Evolutionary conservation across 2,329 filamentous ascomycete species (phyloP).

Genomic region (Aschersonia sp.): DNA sequence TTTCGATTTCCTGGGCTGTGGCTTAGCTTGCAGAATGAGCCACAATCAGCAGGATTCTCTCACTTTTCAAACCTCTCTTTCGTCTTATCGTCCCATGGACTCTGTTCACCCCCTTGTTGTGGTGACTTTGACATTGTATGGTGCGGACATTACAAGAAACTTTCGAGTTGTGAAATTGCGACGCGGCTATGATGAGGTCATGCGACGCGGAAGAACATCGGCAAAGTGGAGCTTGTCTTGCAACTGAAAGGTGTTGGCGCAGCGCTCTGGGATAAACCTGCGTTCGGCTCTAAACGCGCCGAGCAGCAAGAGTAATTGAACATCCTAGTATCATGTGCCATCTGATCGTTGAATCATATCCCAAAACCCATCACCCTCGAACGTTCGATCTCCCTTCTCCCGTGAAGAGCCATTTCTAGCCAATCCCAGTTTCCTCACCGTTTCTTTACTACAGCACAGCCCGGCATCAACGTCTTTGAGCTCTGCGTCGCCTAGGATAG

Average conservation of each 20-base stretch:
- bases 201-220: background rate
- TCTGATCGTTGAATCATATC: background rate
- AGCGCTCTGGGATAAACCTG: too few species aligned
- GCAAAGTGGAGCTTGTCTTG: background rate
- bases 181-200: conserved; percentile 2
- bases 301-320: too few species aligned
- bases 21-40: background rate
- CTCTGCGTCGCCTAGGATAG: conserved; percentile 53
- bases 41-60: conserved; percentile 9
- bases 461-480: conserved; percentile 59
- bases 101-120: conserved; percentile 7
- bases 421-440: conserved; percentile 31
- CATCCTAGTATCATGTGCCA: too few species aligned
- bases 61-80: conserved; percentile 52
- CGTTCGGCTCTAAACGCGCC: too few species aligned
- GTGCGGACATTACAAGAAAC: background rate
- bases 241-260: too few species aligned
- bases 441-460: conserved; percentile 57
- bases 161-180: background rate
- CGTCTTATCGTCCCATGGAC: conserved; percentile 43
- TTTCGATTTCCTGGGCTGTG: conserved; percentile 52
- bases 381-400: background rate
- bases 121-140: background rate
- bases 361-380: conserved; percentile 15
- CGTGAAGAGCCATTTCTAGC: conserved; percentile 25